Conservation (phyloP, 2,329 filamentous ascomycete species). For the Stagonosporopsis cucurbitacearum region DNA sequence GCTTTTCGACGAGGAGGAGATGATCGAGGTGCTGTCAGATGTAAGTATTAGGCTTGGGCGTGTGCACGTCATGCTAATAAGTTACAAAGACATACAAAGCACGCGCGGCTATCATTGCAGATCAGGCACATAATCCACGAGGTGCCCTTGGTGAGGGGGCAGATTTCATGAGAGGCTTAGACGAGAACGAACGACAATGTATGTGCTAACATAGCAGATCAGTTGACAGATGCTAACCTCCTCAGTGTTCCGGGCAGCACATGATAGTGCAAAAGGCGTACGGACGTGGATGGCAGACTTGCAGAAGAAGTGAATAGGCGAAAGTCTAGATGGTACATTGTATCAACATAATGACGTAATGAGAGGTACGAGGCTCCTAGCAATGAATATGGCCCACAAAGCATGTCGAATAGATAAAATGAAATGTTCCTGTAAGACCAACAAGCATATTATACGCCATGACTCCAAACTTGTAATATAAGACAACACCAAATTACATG, state of each 20-base stretch:
- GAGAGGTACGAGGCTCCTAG: not conserved
- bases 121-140: slow-evolving; percentile 86
- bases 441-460: not conserved
- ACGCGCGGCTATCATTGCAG: slow-evolving; percentile 79
- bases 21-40: slow-evolving; percentile 64
- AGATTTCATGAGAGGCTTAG: slow-evolving; percentile 86
- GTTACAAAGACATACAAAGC: slow-evolving; percentile 74
- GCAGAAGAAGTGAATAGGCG: slow-evolving; percentile 45
- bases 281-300: slow-evolving; percentile 54
- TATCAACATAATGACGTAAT: not conserved
- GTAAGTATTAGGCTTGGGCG: slow-evolving; percentile 31
- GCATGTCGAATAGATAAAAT: not conserved
- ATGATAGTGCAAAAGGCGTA: slow-evolving; percentile 56
- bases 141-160: slow-evolving; percentile 70
- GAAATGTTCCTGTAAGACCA: not conserved
- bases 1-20: slow-evolving; percentile 87
- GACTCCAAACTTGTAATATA: slow-evolving; percentile 4
- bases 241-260: slow-evolving; percentile 56
- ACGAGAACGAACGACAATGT: slow-evolving; percentile 83
- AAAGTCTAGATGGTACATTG: not conserved
- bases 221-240: slow-evolving; percentile 7
- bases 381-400: not conserved
- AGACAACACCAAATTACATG: not conserved
- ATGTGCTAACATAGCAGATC: slow-evolving; percentile 32
- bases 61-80: slow-evolving; percentile 1